Conservation (phyloP, 2,329 filamentous ascomycete species). For the Dryadomyces sulphureus region DNA sequence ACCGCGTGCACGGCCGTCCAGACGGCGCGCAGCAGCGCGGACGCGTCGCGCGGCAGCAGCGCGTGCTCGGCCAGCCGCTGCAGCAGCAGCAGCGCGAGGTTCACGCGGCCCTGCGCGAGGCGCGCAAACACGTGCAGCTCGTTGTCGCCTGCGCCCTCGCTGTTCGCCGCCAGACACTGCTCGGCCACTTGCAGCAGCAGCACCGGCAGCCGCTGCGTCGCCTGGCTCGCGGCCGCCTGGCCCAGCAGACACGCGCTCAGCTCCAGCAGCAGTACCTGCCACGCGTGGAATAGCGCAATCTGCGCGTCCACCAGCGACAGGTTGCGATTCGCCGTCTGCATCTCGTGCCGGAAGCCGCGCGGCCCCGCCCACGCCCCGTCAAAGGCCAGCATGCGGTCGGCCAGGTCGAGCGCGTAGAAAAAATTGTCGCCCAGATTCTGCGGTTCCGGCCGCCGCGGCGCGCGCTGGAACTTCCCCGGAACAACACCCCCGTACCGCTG, state of each 20-base stretch:
- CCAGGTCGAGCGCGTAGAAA: constrained; percentile 70
- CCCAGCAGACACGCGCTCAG: constrained; percentile 48
- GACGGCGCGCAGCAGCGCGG: constrained; percentile 34
- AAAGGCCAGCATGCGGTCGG: constrained; percentile 59
- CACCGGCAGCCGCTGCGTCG: constrained; percentile 25
- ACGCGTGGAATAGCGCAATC: constrained; percentile 71
- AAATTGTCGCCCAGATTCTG: constrained; percentile 59
- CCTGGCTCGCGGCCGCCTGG: constrained; percentile 26
- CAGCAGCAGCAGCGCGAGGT: constrained; percentile 68
- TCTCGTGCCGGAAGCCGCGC: constrained; percentile 65
- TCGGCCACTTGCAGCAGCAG: constrained; percentile 56
- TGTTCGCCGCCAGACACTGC: constrained; percentile 68
- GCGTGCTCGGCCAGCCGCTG: constrained; percentile 57
- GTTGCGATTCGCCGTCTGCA: constrained; percentile 79
- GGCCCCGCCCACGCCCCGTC: constrained; percentile 64
- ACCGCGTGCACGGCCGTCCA: constrained; percentile 37
- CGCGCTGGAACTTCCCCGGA: constrained; percentile 69
- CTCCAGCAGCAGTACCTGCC: constrained; percentile 78
- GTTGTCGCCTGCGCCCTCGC: constrained; percentile 46
- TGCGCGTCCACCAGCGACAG: constrained; percentile 86
- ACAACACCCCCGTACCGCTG: constrained; percentile 59
- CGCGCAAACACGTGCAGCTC: constrained; percentile 68
- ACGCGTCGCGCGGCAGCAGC: constrained; percentile 33
- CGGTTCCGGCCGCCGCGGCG: constrained; percentile 40
- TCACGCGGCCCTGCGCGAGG: constrained; percentile 60